Percentiles rank a stretch among this genome's conserved stretches.
Evolutionary conservation across 495 filamentous ascomycete species (phyloP).

Genomic region (Pseudevernia furfuracea): DNA sequence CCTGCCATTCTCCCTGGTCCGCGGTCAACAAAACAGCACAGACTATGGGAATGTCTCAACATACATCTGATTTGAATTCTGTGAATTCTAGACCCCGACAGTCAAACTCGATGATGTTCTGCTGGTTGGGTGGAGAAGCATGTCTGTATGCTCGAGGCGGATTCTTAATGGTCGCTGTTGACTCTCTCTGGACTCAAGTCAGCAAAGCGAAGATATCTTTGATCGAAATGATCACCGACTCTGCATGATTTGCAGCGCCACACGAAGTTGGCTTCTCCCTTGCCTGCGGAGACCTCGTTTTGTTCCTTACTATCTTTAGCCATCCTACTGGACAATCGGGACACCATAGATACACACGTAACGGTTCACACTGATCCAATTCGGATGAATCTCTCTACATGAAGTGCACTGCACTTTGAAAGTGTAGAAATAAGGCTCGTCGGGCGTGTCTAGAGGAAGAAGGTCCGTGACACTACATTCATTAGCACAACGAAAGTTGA

Average conservation of each 20-base stretch:
- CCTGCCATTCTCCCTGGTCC: conserved; percentile 75
- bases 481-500: conserved; percentile 11
- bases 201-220: not conserved
- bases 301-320: conserved; percentile 50
- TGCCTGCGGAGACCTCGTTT: conserved; percentile 80
- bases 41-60: conserved; percentile 20
- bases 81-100: conserved; percentile 90
- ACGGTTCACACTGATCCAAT: conserved; percentile 77
- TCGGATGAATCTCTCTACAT: conserved; percentile 84
- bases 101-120: conserved; percentile 81
- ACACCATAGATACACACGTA: conserved; percentile 56
- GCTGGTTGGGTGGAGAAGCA: conserved; percentile 57
- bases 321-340: not conserved
- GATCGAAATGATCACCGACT: conserved; percentile 34
- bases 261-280: conserved; percentile 95
- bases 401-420: conserved; percentile 96
- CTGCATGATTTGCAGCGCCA: conserved; percentile 94
- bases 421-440: conserved; percentile 83
- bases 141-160: conserved; percentile 63
- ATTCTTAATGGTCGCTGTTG: conserved; percentile 62
- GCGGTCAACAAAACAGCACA: not conserved
- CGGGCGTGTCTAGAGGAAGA: conserved; percentile 69
- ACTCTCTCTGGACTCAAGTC: conserved; percentile 44
- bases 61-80: conserved; percentile 80
- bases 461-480: conserved; percentile 76